Base-by-base conservation (phyloP, 257 asterid species). In the Forsythia viridissima region DNA sequence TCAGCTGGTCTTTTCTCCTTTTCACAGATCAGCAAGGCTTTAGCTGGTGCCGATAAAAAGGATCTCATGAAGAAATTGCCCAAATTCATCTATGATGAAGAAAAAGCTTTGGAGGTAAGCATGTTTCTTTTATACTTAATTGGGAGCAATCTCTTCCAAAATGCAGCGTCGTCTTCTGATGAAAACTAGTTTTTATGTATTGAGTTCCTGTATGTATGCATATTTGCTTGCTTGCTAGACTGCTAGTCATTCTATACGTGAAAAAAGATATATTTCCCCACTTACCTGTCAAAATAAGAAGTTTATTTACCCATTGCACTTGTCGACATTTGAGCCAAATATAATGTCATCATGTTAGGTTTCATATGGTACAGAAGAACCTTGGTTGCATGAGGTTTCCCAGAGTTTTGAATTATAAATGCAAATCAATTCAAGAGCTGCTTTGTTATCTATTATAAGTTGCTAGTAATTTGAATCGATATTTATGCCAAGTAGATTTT, bases 41-140 rank as follows among this genome's bases (percentile, higher is more conserved):
- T 92, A 77, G 83, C 89, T 71, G 92, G 88, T 65, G 73, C 94
- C 46, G 94, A 94, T 87, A 92, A 83, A 73, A 94, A 94, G 81
- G 96, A 94, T 65, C 83, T 94, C 72, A 89, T 91, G 97, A 90
- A 88, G 75, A 94, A 91, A 79, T 85, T 94, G 84, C 97, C 98
- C 70, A 94, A 94, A 79, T 94, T 94, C 82, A 75, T 91, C 40
- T 91, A 94, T 44, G 97, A 94, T 10, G 97, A 92, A 82, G 98
- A 91, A 75, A 94, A 92, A 75, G 95, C 89, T 80, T 73, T 94
- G 73, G 97, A 94, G 96, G 97, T 91, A 84, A 84, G 85, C 34
- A 39, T 36, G 52, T 65, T 72, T 81, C 24, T 70, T 73, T 16
- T 15, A 5, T 68, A 21, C 43, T 67, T 61, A 21, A 15, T 79